Evolutionary conservation across 805 yeast genomes (phyloP), one percentile per base, ranked within the genome.

Genomic region (Candida boleticola): DNA sequence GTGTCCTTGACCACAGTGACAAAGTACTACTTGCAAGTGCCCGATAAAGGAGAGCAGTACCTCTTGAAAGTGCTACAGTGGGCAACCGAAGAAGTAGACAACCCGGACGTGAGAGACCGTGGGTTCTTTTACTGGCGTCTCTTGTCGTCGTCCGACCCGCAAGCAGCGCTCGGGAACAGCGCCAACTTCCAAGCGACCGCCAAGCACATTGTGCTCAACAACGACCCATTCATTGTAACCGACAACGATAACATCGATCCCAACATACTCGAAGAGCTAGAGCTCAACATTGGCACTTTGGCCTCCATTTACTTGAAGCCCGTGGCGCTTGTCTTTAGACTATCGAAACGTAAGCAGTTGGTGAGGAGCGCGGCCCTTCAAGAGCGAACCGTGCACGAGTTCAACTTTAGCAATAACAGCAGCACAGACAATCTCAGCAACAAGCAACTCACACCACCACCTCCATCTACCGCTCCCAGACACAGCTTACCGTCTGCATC

Each of bases 61-160:
- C 78, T 89, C 2, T 65, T 87, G 29, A 68, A 71, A 26, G 67
- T 84, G 0, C 63, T 89, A 42, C 81, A 80, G 53, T 61, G 69
- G 58, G 85, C 89, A 5, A 85, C 95, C 0, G 93, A 88, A 50
- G 85, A 81, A 10, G 67, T 73, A 1, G 82, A 82, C 47, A 83
- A 88, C 51, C 96, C 97, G 0, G 98, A 92, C 62, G 62, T 89
- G 9, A 73, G 97, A 46, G 95, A 88, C 49, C 66, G 96, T 30
- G 97, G 92, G 0, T 83, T 71, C 54, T 80, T 88, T 64, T 90
- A 92, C 64, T 85, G 95, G 93, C 73, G 96, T 43, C 63, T 90
- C 22, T 63, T 90, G 5, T 79, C 93, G 1, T 45, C 62, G 0
- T 55, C 53, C 13, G 34, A 50, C 16, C 70, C 68, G 37, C 70